Evolutionary conservation across 345 rosid species (phyloP).

Genomic region (Corchorus olitorius): DNA sequence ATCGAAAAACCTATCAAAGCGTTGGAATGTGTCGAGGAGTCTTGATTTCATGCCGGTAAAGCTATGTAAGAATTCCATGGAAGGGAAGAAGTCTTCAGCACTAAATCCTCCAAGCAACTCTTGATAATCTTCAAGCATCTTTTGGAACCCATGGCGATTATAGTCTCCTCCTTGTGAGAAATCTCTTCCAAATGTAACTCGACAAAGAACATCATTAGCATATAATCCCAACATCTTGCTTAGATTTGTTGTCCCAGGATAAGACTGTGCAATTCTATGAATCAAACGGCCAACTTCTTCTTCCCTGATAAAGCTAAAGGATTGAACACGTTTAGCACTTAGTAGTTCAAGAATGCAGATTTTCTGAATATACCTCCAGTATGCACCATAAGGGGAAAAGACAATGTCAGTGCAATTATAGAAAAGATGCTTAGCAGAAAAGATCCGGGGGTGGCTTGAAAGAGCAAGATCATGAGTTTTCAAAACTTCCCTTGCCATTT

Average conservation of each 20-base stretch:
- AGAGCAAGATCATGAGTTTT: constrained; percentile 44
- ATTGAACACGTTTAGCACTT: constrained; percentile 35
- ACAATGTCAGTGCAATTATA: constrained; percentile 38
- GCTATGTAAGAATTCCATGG: constrained; percentile 37
- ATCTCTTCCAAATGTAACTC: constrained; percentile 33
- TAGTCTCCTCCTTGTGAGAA: no score
- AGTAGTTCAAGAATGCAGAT: constrained; percentile 41
- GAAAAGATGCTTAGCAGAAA: constrained; percentile 33
- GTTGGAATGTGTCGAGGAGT: constrained; percentile 23
- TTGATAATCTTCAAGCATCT: constrained; percentile 37
- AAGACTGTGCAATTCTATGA: constrained; percentile 25
- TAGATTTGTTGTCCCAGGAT: constrained; percentile 26
- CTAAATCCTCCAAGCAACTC: constrained; percentile 36
- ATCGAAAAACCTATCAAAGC: constrained; percentile 36
- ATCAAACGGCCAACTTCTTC: constrained; percentile 43
- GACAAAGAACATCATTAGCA: constrained; percentile 37
- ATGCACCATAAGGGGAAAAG: constrained; percentile 38
- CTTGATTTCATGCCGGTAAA: constrained; percentile 36
- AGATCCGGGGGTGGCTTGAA: constrained; percentile 38
- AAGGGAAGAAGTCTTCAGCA: constrained; percentile 43
- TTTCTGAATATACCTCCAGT: constrained; percentile 42
- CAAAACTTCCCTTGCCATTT: constrained; percentile 37
- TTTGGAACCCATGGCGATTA: constrained; percentile 34
- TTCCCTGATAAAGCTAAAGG: constrained; percentile 33
- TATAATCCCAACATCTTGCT: constrained; percentile 28